Base-by-base conservation (phyloP, 805 yeast genomes). In the Helenozyma rhizophorensis region DNA sequence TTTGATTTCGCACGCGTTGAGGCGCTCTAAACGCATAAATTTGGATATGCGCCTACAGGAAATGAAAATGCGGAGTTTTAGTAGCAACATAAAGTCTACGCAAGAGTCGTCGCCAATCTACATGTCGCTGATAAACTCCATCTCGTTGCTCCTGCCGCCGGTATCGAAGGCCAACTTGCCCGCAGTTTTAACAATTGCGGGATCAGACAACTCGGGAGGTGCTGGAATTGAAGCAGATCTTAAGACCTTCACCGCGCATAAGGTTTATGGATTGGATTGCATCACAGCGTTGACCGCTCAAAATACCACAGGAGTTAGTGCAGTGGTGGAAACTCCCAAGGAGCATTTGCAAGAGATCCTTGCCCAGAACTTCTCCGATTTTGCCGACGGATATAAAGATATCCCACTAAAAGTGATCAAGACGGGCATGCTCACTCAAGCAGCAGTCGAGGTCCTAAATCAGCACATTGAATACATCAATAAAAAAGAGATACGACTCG, bases 141-240 rank as follows among this genome's bases (percentile, higher is more conserved):
- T n/a, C n/a, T n/a, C n/a, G 8, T 11, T 9, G 19, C 8, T 17
- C 6, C 24, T n/a, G 19, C 19, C 19, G 19, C 19, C 5, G 19
- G 19, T 17, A 8, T 8, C 19, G 8, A 17, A 17, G 19, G 8
- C 19, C 5, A 5, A 8, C 19, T 17, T 36, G 19, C 52, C 51
- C 2, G 51, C 51, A 4, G 58, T 51, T 16, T 37, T 54, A 15
- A 63, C 70, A 0, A 51, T 66, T 27, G 87, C 87, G 2, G 95
- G 95, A 0, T 80, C 90, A 0, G 96, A 86, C 53, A 74, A 80
- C 27, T 80, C 90, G 9, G 96, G 95, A 2, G 95, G 95, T 3
- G 95, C 96, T 2, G 96, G 96, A 3, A 78, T 86, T 30, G 95
- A 86, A 54, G 95, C 95, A 1, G 96, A 86, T 53, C 53, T 86